Base-by-base conservation (phyloP, 2,329 filamentous ascomycete genomes). In the Alternaria ventricosa region DNA sequence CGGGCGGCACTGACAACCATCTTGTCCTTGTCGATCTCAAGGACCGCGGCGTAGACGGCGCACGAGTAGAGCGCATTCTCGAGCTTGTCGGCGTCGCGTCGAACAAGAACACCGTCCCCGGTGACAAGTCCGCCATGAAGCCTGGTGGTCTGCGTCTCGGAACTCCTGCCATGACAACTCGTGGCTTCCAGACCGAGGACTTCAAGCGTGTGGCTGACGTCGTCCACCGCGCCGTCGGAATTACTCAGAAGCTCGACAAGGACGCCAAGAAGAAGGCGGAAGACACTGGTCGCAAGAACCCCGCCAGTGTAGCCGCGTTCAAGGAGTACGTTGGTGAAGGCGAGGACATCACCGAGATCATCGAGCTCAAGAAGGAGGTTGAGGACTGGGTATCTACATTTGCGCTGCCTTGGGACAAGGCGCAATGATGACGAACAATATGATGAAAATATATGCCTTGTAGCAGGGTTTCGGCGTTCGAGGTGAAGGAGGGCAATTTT, bases 61-160 rank as follows among this genome's bases (percentile, higher is more conserved):
- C 96, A 62, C 93, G 96, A 82, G 92, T 98, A 45, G 96, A 99
- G 87, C 91, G 93, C 66, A 92, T 99, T 63, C 90, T 99, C 20
- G 96, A 99, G 86, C 92, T 96, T 82, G 96, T 97, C 84, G 97
- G 97, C 87, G 97, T 99, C 82, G 94, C 96, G 67, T 97, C 94
- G 89, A 99, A 99, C 90, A 99, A 99, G 90, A 99, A 99, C 89
- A 91, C 93, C 65, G 96, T 97, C 63, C 96, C 96, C 44, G 96
- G 96, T 68, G 96, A 99, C 87, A 97, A 97, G 87, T 97, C 93
- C 63, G 96, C 96, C 53, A 88, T 99, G 72, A 97, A 93, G 69
- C 96, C 96, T 58, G 93, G 90, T 78, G 96, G 96, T 86, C 90
- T 99, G 82, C 93, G 96, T 74, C 97, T 99, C 76, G 96, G 96